Percentiles rank a stretch among this genome's conserved stretches.
These are phyloP conservation scores for Cladosporium phlei DNA, from an alignment of 2,329 filamentous ascomycete species.

Conservation along the genomic window DNA sequence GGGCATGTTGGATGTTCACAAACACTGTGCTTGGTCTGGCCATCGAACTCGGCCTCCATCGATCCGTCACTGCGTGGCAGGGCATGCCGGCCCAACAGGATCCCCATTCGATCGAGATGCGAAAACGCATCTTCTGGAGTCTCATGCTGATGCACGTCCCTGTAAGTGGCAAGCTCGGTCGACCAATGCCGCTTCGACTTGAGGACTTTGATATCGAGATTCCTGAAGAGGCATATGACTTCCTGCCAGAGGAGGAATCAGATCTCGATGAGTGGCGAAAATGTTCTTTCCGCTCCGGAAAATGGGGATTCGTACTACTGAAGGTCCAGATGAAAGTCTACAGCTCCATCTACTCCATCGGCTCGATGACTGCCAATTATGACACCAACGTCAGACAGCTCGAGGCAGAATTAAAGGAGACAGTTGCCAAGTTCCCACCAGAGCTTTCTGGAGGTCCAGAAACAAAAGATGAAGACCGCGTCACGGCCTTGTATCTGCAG, in stretches of 20 bases:
- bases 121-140: slow-evolving; percentile 74
- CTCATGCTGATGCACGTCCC: slow-evolving; percentile 62
- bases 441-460: slow-evolving; percentile 50
- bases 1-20: slow-evolving; percentile 65
- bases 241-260: slow-evolving; percentile 60
- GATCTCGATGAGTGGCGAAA: slow-evolving; percentile 41
- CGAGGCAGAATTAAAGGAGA: slow-evolving; percentile 59
- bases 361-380: slow-evolving; percentile 55
- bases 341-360: slow-evolving; percentile 68
- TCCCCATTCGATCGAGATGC: slow-evolving; percentile 66
- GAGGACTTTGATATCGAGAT: slow-evolving; percentile 77
- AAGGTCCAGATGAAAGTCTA: slow-evolving; percentile 70
- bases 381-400: slow-evolving; percentile 58
- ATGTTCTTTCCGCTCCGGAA: slow-evolving; percentile 63
- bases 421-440: slow-evolving; percentile 60
- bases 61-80: slow-evolving; percentile 59
- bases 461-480: slow-evolving; percentile 43
- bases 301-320: slow-evolving; percentile 61
- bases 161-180: slow-evolving; percentile 70
- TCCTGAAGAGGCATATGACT: slow-evolving; percentile 67
- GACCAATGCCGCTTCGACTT: slow-evolving; percentile 67
- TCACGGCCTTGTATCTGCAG: slow-evolving; percentile 47
- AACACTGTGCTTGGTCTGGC: slow-evolving; percentile 63
- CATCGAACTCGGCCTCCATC: slow-evolving; percentile 70
- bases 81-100: slow-evolving; percentile 48